phyloP scores from a whole-genome alignment of 1,284 basidiomycete genomes.

The Pseudozyma pruni region DNA sequence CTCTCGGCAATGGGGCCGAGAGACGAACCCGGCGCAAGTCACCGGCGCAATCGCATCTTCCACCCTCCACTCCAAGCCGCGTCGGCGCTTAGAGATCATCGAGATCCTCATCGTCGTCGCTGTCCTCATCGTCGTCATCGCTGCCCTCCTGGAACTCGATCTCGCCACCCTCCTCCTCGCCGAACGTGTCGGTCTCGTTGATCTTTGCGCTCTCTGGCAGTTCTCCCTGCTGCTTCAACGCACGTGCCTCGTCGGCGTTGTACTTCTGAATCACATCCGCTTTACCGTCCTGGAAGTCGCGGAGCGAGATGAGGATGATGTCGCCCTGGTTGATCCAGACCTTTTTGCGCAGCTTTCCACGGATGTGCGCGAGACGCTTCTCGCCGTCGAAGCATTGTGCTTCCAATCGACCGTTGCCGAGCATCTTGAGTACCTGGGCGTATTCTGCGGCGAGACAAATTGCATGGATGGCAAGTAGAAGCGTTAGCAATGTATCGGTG shows the following conservation, averaged over 20 bases:
- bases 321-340: constrained; percentile 99
- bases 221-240: constrained; percentile 96
- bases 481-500: too few species aligned
- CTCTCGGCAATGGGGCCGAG: too few species aligned
- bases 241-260: constrained; percentile 88
- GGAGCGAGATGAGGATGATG: constrained; percentile 93
- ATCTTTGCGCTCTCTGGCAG: constrained; percentile 98
- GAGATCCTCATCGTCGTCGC: constrained; percentile 60
- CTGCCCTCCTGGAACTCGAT: constrained; percentile 68
- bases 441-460: constrained; percentile 75
- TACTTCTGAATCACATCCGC: constrained; percentile 99
- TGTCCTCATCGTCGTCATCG: constrained; percentile 64
- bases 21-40: too few species aligned
- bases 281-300: constrained; percentile 99
- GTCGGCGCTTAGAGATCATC: constrained; percentile 53
- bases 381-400: constrained; percentile 98
- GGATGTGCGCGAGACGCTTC: constrained; percentile 96
- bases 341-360: constrained; percentile 99
- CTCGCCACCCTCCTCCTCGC: constrained; percentile 76
- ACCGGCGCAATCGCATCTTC: too few species aligned
- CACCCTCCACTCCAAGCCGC: too few species aligned
- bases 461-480: background rate
- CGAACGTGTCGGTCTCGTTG: constrained; percentile 94
- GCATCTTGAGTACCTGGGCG: constrained; percentile 97
- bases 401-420: constrained; percentile 96